phyloP scores from a whole-genome alignment of 345 rosid genomes.

The Garcia nutans region DNA sequence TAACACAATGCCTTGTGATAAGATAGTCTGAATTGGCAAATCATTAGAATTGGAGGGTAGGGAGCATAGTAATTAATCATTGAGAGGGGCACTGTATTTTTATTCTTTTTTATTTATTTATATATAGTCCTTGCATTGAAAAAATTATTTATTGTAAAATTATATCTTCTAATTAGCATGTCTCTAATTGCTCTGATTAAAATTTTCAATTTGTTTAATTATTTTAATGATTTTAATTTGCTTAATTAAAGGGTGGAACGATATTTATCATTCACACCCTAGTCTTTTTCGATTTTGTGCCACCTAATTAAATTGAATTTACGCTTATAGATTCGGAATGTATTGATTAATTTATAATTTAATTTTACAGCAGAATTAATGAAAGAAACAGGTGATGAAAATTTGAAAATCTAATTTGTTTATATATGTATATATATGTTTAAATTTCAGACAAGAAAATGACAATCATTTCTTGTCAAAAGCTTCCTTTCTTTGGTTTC shows the following conservation, averaged over 20 bases:
- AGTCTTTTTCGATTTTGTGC: too few species aligned
- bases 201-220: neutral
- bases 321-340: too few species aligned
- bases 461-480: neutral
- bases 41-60: constrained; percentile 14
- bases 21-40: constrained; percentile 26
- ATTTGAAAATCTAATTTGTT: neutral
- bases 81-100: neutral
- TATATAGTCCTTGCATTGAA: neutral
- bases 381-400: neutral
- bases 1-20: constrained; percentile 22
- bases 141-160: neutral
- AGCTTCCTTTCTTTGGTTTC: neutral
- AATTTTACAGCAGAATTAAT: too few species aligned
- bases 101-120: neutral
- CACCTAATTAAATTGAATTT: too few species aligned
- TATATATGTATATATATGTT: neutral
- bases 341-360: too few species aligned
- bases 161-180: neutral
- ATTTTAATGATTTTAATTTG: neutral
- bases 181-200: neutral
- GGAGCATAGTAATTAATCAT: constrained; percentile 14
- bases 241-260: neutral
- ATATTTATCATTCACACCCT: too few species aligned
- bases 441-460: neutral